phyloP scores from a whole-genome alignment of 371 early-diverging fungal species.

The Basidiobolus meristosporus region DNA sequence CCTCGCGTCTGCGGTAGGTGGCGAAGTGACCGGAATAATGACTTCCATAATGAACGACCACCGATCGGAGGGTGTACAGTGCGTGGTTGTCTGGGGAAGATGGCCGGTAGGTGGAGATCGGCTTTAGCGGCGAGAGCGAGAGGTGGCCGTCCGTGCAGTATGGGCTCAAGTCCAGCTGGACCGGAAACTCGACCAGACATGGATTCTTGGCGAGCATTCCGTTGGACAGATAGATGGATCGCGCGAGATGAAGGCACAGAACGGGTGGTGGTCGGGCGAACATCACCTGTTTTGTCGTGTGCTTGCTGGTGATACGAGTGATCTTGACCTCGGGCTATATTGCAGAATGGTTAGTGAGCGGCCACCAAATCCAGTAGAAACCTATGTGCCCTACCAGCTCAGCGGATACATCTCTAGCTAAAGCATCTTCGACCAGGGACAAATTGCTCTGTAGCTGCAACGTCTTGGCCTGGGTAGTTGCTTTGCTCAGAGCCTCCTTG shows the following conservation, averaged over 20 bases:
- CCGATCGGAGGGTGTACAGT: constrained; percentile 31
- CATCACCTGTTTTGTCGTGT: constrained; percentile 34
- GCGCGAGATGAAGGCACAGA: constrained; percentile 48
- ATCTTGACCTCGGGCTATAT: constrained; percentile 9
- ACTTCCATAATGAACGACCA: constrained; percentile 39
- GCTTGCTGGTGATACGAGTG: constrained; percentile 14
- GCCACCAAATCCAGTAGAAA: neutral
- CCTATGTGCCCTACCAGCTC: constrained; percentile 2
- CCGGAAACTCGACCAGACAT: constrained; percentile 36
- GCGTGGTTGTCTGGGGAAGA: too few relatives aligned
- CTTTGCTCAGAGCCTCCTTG: too few relatives aligned
- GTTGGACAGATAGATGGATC: constrained; percentile 35
- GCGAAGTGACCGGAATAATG: constrained; percentile 56
- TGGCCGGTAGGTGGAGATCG: too few relatives aligned
- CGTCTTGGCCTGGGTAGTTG: too few relatives aligned
- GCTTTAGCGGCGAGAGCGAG: constrained; percentile 16
- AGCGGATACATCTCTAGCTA: constrained; percentile 7
- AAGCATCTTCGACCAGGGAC: neutral
- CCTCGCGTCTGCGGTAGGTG: constrained; percentile 27
- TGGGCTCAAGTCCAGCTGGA: constrained; percentile 40
- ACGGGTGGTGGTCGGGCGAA: constrained; percentile 30
- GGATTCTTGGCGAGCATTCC: constrained; percentile 46
- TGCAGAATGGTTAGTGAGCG: neutral
- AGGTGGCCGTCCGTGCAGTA: constrained; percentile 39
- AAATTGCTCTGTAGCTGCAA: too few relatives aligned